These are phyloP conservation scores for Dictyostelium intermedium DNA, from an alignment of 78 protist genomes.

Conservation along the genomic window DNA sequence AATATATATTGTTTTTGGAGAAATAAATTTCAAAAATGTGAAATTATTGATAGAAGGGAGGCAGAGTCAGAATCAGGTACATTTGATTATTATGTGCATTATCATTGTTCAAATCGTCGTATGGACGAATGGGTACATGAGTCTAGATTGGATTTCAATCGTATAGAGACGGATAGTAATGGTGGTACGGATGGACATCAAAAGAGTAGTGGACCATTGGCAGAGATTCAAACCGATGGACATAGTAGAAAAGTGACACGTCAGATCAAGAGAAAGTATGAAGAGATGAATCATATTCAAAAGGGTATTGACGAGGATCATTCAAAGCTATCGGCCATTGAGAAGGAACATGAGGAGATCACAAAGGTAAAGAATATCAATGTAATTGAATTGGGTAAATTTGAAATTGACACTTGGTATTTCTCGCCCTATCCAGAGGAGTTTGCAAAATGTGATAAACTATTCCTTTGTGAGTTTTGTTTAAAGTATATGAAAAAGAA, in stretches of 20 bases:
- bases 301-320: constrained; percentile 26
- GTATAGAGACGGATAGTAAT: constrained; percentile 24
- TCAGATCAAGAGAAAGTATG: constrained; percentile 56
- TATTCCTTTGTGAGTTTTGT: constrained; percentile 95
- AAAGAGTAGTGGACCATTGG: constrained; percentile 10
- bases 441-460: constrained; percentile 75
- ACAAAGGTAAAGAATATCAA: constrained; percentile 95
- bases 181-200: background rate
- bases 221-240: constrained; percentile 52
- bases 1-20: constrained; percentile 81
- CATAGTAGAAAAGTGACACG: constrained; percentile 54
- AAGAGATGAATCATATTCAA: constrained; percentile 71
- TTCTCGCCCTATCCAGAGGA: constrained; percentile 97
- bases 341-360: constrained; percentile 94
- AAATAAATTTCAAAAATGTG: constrained; percentile 72
- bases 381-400: constrained; percentile 87
- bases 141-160: constrained; percentile 31
- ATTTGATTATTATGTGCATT: constrained; percentile 82
- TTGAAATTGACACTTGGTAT: constrained; percentile 97
- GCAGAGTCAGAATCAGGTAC: constrained; percentile 64
- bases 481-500: constrained; percentile 92
- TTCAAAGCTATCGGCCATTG: constrained; percentile 71
- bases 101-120: constrained; percentile 78
- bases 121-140: constrained; percentile 86
- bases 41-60: constrained; percentile 72